Evolutionary conservation across 305 asterid genomes (phyloP), one percentile per base, ranked within the genome.

Genomic region (Fraxinus greggii): DNA sequence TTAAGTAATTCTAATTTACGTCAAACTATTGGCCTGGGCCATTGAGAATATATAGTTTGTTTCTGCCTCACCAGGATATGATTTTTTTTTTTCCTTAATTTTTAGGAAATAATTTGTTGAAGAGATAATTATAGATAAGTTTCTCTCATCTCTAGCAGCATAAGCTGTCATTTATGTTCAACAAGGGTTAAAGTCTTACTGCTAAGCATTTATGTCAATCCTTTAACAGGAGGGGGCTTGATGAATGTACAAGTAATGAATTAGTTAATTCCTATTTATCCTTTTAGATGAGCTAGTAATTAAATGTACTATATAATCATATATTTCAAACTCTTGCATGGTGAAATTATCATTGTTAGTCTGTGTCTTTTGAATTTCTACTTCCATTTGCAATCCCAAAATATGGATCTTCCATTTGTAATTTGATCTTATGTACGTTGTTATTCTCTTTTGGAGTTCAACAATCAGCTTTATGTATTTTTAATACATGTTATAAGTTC

Each of bases 401-500:
- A 56, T 24, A 56, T 81, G 78, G 74, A 73, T 65, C 81, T 40
- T 40, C 35, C 78, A 75, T 70, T 78, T 82, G 48, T 79, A 15
- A 21, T 75, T 86, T 56, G 59, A 31, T 79, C 72, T 63, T 26
- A 10, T 79, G 75, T 76, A 32, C 72, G 48, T 38, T 65, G 7
- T 65, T 28, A 23, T 65, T 65, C 33, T 65, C 73, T 51, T 45
- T 28, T 82, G 36, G 74, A 61, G 67, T 78, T 82, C 51, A 7
- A 65, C n/a, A 24, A 12, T 29, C 70, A 45, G 78, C 72, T 69
- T 48, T 75, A 54, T 29, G 26, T 74, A 45, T 73, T 23, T 74
- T 72, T 5, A 10, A 31, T 77, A 75, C 54, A 36, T 32, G 63
- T 74, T 83, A 74, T 42, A 45, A 48, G 72, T 19, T 81, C 54